Base-by-base conservation (phyloP, 306 rosid genomes). In the Vachellia collinsii region DNA sequence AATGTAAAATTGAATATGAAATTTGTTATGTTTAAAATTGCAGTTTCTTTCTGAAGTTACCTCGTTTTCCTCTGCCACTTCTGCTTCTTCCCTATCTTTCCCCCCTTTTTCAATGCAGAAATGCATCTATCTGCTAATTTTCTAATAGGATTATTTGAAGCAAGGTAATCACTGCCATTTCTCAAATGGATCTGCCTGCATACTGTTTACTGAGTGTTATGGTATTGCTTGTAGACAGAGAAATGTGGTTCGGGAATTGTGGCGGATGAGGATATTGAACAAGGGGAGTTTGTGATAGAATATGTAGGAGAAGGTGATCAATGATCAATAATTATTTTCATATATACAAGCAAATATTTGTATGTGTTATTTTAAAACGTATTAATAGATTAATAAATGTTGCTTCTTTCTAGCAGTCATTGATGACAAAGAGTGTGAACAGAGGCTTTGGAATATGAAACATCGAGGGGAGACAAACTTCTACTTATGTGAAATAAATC, bases 371-470 rank as follows among this genome's bases (percentile, higher is more conserved):
- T 73, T 54, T 70, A 13, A 76, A 74, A n/a, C 14, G n/a, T 70
- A 74, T 81, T 80, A 51, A 82, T 23, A 61, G 64, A 41, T 83
- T 80, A 58, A 84, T 23, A 65, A 64, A 41, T 84, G 75, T 61
- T 65, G 37, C 71, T 84, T 72, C 76, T 72, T 80, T 83, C 75
- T 79, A 56, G 51, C 87, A 95, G 99, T 95, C 65, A 93, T 95
- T 69, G 98, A 95, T 90, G 99, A 95, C 79, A 87, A 87, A 87
- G 93, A 95, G 62, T 95, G 99, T 76, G 97, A 93, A 85, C 90
- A 89, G 84, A 90, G 99, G 88, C 98, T 95, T 74, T 95, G 99
- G 99, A 85, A 88, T 71, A 95, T 95, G 99, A 95, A 95, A 85
- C 91, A 89, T 81, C 98, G 92, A 29, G 97, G 99, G 77, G 98